Evolutionary conservation across 2,329 filamentous ascomycete species (phyloP), one percentile per base, ranked within the genome.

Genomic region (Aspergillus brunneoviolaceus): DNA sequence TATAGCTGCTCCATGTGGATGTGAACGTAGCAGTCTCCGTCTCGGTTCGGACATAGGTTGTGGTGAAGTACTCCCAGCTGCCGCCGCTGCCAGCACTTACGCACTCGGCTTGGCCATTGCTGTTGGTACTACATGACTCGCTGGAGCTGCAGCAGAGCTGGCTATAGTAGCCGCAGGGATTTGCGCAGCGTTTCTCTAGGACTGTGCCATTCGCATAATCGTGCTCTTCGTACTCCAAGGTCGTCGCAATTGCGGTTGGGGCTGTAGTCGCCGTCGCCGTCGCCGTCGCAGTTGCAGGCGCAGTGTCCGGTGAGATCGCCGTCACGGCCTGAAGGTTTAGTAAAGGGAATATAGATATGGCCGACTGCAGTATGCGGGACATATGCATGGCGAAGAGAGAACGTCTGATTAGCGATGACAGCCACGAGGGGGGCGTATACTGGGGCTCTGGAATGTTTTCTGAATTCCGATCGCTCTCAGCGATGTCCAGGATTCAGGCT

Each of bases 51-150:
- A 83, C 78, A 66, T 77, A 86, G 5, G 82, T 85, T 2, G 83
- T 83, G 19, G 85, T 88, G 67, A 77, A 85, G 72, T 81, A 82
- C 62, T 82, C 70, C 83, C 84, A 87, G 62, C 76, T 72, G n/a
- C 81, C 82, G 14, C 69, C 68, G 56, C 67, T 73, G 50, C 65
- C 64, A 27, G 66, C 66, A 16, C 62, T 49, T 16, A 54, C 33
- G 70, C 83, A 85, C 63, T 78, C 75, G 45, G 83, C 83, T 70
- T 84, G 74, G 60, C 77, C 73, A 60, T 72, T 73, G 60, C 73
- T 65, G 68, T 84, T 80, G 58, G 83, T 85, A 65, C 74, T 78
- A 74, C 83, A 86, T 54, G 71, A 72, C 64, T 81, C 72, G 48
- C 68, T 73, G 3, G 76, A 66, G 27, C 68, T 66, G 65, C 83